Percentiles rank a stretch among this genome's conserved stretches.
Conservation (phyloP, 345 rosid species). For the Eucalyptus erythrocorys region DNA sequence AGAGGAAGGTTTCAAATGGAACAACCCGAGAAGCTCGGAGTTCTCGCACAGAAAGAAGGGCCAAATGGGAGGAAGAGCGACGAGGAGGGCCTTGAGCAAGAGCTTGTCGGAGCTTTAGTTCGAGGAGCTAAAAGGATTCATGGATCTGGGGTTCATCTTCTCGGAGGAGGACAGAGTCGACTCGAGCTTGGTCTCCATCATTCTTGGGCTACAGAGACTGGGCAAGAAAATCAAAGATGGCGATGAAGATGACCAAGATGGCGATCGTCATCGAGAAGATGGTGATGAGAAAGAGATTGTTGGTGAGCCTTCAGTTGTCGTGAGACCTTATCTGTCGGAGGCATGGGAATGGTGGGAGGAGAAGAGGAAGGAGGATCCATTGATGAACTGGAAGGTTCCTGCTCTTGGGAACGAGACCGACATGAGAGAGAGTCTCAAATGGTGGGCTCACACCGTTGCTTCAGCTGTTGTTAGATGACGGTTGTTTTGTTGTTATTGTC, state of each 20-base stretch:
- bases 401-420: conserved; percentile 28
- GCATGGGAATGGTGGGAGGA: conserved; percentile 52
- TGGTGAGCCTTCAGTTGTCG: neutral
- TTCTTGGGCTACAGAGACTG: conserved; percentile 62
- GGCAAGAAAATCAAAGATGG: conserved; percentile 20
- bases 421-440: conserved; percentile 47
- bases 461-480: conserved; percentile 34
- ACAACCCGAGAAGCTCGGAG: neutral
- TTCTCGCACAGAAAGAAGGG: neutral
- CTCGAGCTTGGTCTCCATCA: conserved; percentile 51
- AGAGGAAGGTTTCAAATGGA: neutral
- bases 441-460: conserved; percentile 83
- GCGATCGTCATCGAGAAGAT: neutral
- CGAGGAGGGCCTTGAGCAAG: conserved; percentile 23
- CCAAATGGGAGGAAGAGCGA: neutral
- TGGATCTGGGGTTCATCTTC: conserved; percentile 87
- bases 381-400: conserved; percentile 56
- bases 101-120: conserved; percentile 64
- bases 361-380: conserved; percentile 4
- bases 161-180: conserved; percentile 53
- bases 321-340: conserved; percentile 75
- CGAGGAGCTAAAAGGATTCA: conserved; percentile 74
- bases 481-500: neutral
- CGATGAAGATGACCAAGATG: neutral
- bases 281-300: neutral